These are phyloP conservation scores for Ephemerocybe angulata DNA, from an alignment of 768 basidiomycete species.

Conservation along the genomic window DNA sequence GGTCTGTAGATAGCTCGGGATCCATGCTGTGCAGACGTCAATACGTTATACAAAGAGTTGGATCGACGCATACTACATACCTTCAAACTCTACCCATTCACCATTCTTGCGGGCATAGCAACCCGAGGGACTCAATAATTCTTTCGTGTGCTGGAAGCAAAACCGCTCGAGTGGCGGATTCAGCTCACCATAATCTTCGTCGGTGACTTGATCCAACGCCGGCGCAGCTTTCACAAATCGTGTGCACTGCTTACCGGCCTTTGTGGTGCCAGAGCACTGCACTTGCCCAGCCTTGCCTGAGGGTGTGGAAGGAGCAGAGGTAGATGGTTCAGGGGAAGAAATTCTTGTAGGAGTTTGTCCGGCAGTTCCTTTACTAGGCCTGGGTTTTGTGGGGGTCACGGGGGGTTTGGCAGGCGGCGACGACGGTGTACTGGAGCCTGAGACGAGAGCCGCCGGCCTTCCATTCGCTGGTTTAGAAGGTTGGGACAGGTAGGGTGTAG, in stretches of 20 bases:
- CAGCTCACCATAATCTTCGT: slow-evolving; percentile 27
- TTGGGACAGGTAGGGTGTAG: slow-evolving; percentile 9
- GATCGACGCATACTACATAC: slow-evolving; percentile 33
- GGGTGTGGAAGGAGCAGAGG: slow-evolving; percentile 18
- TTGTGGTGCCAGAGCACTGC: slow-evolving; percentile 67
- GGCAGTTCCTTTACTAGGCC: slow-evolving; percentile 6
- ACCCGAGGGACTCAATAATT: slow-evolving; percentile 48
- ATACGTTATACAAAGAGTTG: slow-evolving; percentile 7
- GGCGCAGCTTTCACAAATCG: slow-evolving; percentile 50
- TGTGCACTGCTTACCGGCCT: slow-evolving; percentile 57
- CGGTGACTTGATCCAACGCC: slow-evolving; percentile 16
- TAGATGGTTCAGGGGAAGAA: slow-evolving; percentile 14
- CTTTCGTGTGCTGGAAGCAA: slow-evolving; percentile 64
- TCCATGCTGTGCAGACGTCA: slow-evolving; percentile 50
- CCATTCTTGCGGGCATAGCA: slow-evolving; percentile 52
- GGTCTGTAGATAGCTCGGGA: slow-evolving; percentile 58
- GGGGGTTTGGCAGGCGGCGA: too few relatives aligned
- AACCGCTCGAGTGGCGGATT: slow-evolving; percentile 37
- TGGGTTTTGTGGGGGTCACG: slow-evolving; percentile 13
- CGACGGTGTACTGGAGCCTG: slow-evolving; percentile 8
- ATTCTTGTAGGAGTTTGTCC: background rate
- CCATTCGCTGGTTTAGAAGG: background rate
- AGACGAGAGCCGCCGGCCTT: too few relatives aligned
- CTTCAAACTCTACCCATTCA: slow-evolving; percentile 54
- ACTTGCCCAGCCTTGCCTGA: slow-evolving; percentile 22